Evolutionary conservation across 768 basidiomycete species (phyloP).

Genomic region (Leucosporidium yakuticum): DNA sequence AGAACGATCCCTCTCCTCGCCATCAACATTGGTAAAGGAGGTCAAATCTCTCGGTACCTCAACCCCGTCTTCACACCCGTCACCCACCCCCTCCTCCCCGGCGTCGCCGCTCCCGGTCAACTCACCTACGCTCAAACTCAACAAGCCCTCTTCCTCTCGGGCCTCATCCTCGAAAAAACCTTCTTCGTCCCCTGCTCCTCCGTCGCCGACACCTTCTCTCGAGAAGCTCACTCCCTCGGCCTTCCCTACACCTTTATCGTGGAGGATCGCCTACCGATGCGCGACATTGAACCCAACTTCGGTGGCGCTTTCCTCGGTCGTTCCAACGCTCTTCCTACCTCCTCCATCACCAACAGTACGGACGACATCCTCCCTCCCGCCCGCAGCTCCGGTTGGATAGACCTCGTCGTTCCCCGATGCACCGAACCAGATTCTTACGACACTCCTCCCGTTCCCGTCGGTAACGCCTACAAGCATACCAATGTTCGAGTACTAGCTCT

Average conservation of each 20-base stretch:
- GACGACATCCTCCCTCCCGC: constrained; percentile 30
- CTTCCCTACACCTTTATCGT: constrained; percentile 33
- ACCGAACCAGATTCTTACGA: constrained; percentile 27
- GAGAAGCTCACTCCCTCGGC: constrained; percentile 24
- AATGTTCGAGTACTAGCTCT: constrained; percentile 34
- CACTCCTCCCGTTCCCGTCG: constrained; percentile 16
- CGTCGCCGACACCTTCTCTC: constrained; percentile 22
- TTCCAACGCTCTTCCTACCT: neutral
- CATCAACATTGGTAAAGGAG: constrained; percentile 64
- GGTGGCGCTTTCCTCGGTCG: constrained; percentile 24
- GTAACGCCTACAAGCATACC: constrained; percentile 20
- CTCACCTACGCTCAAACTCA: constrained; percentile 82
- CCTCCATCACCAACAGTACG: neutral
- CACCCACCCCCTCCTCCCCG: constrained; percentile 76
- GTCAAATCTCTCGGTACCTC: constrained; percentile 32
- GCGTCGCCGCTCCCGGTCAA: constrained; percentile 84
- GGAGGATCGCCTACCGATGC: constrained; percentile 24
- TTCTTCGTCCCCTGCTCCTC: constrained; percentile 22
- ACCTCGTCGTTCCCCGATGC: constrained; percentile 20
- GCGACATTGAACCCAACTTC: constrained; percentile 17
- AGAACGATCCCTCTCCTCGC: constrained; percentile 23
- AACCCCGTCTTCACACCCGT: constrained; percentile 83
- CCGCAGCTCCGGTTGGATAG: constrained; percentile 1
- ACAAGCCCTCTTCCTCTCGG: constrained; percentile 67
- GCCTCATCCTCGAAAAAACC: constrained; percentile 44